phyloP scores from a whole-genome alignment of 352 stramenopile species.

The Phytophthora citricola region DNA sequence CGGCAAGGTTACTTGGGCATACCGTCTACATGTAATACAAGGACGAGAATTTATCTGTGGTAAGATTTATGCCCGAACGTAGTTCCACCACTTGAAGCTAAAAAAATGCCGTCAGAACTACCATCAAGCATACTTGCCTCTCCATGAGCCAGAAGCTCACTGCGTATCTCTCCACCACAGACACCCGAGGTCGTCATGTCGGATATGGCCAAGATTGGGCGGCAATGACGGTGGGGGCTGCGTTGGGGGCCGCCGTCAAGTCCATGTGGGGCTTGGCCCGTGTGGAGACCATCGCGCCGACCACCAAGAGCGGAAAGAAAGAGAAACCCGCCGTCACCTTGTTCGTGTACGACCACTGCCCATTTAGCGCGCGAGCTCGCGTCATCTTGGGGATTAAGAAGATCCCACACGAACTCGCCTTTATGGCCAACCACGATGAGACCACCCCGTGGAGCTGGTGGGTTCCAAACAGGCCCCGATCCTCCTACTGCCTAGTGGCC shows the following conservation, averaged over 20 bases:
- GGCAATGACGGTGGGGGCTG: slow-evolving; percentile 53
- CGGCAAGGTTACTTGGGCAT: not conserved
- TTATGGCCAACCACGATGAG: slow-evolving; percentile 57
- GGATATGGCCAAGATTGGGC: slow-evolving; percentile 55
- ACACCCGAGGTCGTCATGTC: slow-evolving; percentile 31
- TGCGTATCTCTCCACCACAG: too few species aligned
- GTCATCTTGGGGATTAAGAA: slow-evolving; percentile 57
- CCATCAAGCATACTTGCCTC: too few species aligned
- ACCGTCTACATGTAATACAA: not conserved
- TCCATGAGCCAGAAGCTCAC: too few species aligned
- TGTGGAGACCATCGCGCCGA: slow-evolving; percentile 19
- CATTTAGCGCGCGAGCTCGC: slow-evolving; percentile 52
- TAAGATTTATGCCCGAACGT: too few species aligned
- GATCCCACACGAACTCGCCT: slow-evolving; percentile 36
- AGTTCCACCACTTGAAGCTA: too few species aligned
- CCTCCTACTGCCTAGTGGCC: slow-evolving; percentile 44
- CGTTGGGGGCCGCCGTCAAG: slow-evolving; percentile 48
- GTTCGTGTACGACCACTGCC: slow-evolving; percentile 65
- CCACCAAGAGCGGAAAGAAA: slow-evolving; percentile 8
- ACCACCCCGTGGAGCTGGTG: slow-evolving; percentile 45
- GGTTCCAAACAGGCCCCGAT: slow-evolving; percentile 53
- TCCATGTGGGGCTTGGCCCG: slow-evolving; percentile 31
- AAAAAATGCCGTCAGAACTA: too few species aligned
- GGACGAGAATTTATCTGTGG: too few species aligned
- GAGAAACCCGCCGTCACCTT: slow-evolving; percentile 33